phyloP scores from a whole-genome alignment of 345 rosid genomes.

The Anacardium occidentale region DNA sequence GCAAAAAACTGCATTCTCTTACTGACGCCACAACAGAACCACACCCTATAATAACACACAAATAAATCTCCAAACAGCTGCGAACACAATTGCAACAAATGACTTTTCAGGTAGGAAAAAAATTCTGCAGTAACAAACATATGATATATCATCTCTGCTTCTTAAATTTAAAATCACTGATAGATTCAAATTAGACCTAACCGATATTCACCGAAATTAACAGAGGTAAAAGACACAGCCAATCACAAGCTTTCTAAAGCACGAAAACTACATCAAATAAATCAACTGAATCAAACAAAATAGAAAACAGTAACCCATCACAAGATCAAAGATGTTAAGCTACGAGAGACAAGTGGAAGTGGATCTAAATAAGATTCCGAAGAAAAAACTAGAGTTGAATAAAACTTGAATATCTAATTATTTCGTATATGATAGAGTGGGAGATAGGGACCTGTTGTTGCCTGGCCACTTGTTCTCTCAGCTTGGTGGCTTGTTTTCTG shows the following conservation, averaged over 20 bases:
- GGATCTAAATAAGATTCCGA: slow-evolving; percentile 23
- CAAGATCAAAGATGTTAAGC: slow-evolving; percentile 17
- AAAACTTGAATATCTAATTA: neutral
- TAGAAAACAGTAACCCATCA: too few species aligned
- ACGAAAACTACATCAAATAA: slow-evolving; percentile 1
- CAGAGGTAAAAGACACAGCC: slow-evolving; percentile 8
- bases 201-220: slow-evolving; percentile 13
- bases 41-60: neutral
- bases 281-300: neutral
- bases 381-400: slow-evolving; percentile 17
- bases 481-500: slow-evolving; percentile 87
- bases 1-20: neutral
- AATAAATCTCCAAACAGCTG: neutral
- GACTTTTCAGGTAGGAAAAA: too few species aligned
- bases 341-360: slow-evolving; percentile 6
- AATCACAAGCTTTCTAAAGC: neutral
- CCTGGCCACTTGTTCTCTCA: slow-evolving; percentile 95
- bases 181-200: slow-evolving; percentile 18
- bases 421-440: neutral
- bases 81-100: neutral
- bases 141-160: neutral
- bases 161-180: neutral
- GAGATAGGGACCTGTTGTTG: slow-evolving; percentile 76
- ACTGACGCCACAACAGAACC: neutral
- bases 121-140: neutral